Evolutionary conservation across 2,329 filamentous ascomycete species (phyloP).

Genomic region (Pestalotiopsis sp.): DNA sequence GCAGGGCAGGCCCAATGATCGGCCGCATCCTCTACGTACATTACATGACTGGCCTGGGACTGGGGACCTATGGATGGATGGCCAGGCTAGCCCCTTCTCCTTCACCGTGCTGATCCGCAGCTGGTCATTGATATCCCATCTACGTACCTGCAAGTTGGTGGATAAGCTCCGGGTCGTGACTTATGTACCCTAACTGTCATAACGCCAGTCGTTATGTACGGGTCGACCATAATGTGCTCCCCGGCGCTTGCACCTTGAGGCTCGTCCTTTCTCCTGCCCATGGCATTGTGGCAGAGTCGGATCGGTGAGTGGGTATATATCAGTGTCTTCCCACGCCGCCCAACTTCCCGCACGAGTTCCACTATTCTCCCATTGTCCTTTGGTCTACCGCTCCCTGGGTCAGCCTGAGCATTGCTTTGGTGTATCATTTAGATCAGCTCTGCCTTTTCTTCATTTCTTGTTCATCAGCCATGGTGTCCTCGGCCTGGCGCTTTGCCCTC

Average conservation of each 20-base stretch:
- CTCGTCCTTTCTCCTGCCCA: not conserved
- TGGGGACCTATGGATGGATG: too few relatives aligned
- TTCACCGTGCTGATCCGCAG: not conserved
- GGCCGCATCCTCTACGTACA: not conserved
- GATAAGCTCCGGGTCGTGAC: not conserved
- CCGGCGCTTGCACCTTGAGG: not conserved
- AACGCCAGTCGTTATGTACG: not conserved
- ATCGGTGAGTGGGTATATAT: not conserved
- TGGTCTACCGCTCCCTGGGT: not conserved
- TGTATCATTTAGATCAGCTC: not conserved
- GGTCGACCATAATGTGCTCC: not conserved
- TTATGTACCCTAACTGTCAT: not conserved
- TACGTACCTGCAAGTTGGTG: not conserved
- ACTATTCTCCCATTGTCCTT: not conserved
- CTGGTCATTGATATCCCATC: not conserved
- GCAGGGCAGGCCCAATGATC: not conserved
- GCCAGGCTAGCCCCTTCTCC: not conserved
- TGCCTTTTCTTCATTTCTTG: not conserved
- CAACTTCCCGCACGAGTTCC: not conserved
- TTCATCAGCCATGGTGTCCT: constrained; percentile 11
- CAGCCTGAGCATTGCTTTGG: not conserved
- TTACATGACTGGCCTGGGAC: not conserved
- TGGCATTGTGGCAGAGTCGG: not conserved
- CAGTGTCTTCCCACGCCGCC: not conserved
- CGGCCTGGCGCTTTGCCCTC: constrained; percentile 6